Base-by-base conservation (phyloP, 2,329 filamentous ascomycete genomes). In the Diplodia scrobiculata region DNA sequence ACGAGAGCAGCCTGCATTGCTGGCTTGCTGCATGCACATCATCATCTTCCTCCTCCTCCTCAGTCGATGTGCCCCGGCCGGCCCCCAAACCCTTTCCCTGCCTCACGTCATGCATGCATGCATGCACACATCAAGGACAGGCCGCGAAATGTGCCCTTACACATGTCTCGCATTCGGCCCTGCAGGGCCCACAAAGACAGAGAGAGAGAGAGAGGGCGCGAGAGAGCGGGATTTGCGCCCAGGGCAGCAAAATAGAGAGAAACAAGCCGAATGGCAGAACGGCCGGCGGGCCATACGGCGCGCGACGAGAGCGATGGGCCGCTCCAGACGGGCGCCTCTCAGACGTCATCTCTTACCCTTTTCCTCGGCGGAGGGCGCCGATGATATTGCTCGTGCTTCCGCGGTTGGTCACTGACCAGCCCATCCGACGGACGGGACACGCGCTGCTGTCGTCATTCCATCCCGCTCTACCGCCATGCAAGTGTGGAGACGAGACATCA, bases 121-220 rank as follows among this genome's bases (percentile, higher is more conserved):
- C 19, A 54, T 17, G 27, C 27, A 55, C 14, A 9, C 7, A 32
- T 32, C 29, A 32, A 32, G 29, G 5, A 36, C 14, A 25, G 3
- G n/a, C 19, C 38, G 10, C 38, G 38, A 41, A 41, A 41, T 41
- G 38, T 41, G 29, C 29, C 29, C 14, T 47, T 25, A 36, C 11
- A 36, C 14, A 62, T 62, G 58, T 62, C 58, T 62, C 45, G 58
- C 58, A 62, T 62, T 51, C 14, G 14, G 38, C 38, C 25, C 29
- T 32, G 29, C 38, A 41, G 38, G 38, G 38, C 38, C 38, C 25
- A 25, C 25, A 25, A 25, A 25, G 25, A 25, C 21, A 3, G 2
- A 25, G 25, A 25, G 25, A 25, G 3, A 25, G 25, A 25, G 3
- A 21, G 21, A 21, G 1, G 21, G 21, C 0, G 25, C 25, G 25